Evolutionary conservation across 148 eudicot genomes (phyloP), one percentile per base, ranked within the genome.

Genomic region (Rhododendron williamsianum): DNA sequence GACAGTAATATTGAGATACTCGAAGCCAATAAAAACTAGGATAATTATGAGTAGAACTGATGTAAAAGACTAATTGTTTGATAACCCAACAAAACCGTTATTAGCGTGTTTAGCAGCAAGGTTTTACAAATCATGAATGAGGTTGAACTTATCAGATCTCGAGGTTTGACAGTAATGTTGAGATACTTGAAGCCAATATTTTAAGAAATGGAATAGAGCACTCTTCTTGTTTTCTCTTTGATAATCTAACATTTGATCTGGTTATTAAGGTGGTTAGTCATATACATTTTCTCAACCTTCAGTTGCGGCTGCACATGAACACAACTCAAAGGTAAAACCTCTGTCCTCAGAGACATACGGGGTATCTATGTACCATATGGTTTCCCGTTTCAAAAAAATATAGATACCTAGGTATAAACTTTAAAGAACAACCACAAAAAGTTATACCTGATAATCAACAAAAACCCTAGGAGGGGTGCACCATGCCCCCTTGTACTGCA

Each of bases 381-480:
- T 73, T 74, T 73, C 6, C 48, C 45, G 0, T 74, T 38, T 74
- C n/a, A 35, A 33, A 1, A 71, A 33, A 8, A 72, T 30, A 35
- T 72, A 35, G 46, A 74, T 38, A 74, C 9, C 10, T 36, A n/a
- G 12, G 4, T 67, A 67, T 67, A 25, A 9, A 67, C 33, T 25
- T 23, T 25, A n/a, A 41, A 65, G 76, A n/a, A 65, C 30, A 36
- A 58, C 76, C 76, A 35, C 6, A 82, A 38, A 60, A 9, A 54
- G 52, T 25, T 58, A 80, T 92, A 97, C 99, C 98, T 97, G 98
- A 89, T 94, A 93, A 90, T 97, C 98, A 45, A 94, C 94, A 86
- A 95, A 94, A 51, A 97, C 95, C 88, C 99, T 88, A 30, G 98
- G 99, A 89, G 99, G 98, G 80, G 99, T 97, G 88, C 99, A 97